These are phyloP conservation scores for Diaporthe helianthi DNA, from an alignment of 2,329 filamentous ascomycete genomes.

Conservation along the genomic window DNA sequence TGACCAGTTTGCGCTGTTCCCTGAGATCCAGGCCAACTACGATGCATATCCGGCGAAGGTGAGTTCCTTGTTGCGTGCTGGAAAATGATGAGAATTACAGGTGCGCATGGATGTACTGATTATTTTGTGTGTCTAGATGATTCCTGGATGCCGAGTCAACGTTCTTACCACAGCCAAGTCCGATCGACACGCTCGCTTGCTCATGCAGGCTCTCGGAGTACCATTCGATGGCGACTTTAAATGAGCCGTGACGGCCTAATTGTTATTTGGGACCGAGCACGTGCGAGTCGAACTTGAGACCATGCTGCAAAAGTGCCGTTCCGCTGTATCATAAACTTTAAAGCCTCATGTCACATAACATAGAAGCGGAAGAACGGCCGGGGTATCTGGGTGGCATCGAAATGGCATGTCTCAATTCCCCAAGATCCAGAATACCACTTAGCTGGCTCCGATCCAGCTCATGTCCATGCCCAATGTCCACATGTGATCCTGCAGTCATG, in stretches of 20 bases:
- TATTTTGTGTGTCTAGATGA: slow-evolving; percentile 59
- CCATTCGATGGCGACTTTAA: slow-evolving; percentile 78
- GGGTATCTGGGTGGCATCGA: slow-evolving; percentile 12
- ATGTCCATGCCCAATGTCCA: neutral
- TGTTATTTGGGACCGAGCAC: neutral
- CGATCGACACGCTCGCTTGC: slow-evolving; percentile 81
- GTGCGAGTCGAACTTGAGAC: neutral
- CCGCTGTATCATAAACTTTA: slow-evolving; percentile 36
- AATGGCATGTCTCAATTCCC: slow-evolving; percentile 26
- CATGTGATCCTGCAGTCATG: slow-evolving; percentile 4
- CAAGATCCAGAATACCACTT: slow-evolving; percentile 7
- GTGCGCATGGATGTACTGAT: slow-evolving; percentile 36
- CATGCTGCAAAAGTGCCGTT: neutral
- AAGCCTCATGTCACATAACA: slow-evolving; percentile 33
- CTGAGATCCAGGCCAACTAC: slow-evolving; percentile 94
- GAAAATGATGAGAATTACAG: slow-evolving; percentile 41
- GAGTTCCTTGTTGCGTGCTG: slow-evolving; percentile 7
- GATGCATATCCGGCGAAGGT: slow-evolving; percentile 57
- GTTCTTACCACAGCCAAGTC: slow-evolving; percentile 85
- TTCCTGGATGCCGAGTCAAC: slow-evolving; percentile 84
- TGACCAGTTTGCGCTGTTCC: slow-evolving; percentile 82
- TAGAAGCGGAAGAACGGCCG: slow-evolving; percentile 2
- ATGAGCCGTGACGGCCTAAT: slow-evolving; percentile 43
- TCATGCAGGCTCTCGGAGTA: slow-evolving; percentile 75
- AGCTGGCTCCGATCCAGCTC: neutral